Percentiles rank a stretch among this genome's conserved stretches.
Conservation (phyloP, 2,329 filamentous ascomycete species). For the Colletotrichum incanum region DNA sequence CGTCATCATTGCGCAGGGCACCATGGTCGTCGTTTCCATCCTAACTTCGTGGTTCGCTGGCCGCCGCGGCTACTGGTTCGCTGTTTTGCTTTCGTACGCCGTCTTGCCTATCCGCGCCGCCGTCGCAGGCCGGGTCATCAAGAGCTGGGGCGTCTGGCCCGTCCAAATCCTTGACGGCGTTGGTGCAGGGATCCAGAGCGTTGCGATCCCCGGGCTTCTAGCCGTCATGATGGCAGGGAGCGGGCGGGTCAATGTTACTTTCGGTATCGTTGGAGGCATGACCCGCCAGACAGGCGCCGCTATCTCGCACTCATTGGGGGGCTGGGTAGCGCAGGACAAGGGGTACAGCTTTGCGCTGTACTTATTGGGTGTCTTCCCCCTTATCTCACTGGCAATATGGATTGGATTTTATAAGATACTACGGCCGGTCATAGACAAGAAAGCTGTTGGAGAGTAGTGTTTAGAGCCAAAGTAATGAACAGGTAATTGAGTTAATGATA, state of each 20-base stretch:
- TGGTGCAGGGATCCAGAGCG: constrained; percentile 36
- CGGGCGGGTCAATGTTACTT: constrained; percentile 25
- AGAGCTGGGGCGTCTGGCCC: constrained; percentile 34
- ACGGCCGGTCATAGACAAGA: constrained; percentile 28
- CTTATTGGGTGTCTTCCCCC: constrained; percentile 27
- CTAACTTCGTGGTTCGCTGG: constrained; percentile 32
- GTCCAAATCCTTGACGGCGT: constrained; percentile 37
- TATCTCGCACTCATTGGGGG: constrained; percentile 29
- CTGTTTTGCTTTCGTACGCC: constrained; percentile 22
- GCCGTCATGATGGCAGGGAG: constrained; percentile 36
- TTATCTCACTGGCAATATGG: constrained; percentile 31
- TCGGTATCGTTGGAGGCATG: constrained; percentile 33
- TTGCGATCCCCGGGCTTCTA: constrained; percentile 29
- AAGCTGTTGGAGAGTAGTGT: neutral
- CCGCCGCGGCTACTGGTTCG: constrained; percentile 25
- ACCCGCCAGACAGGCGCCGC: constrained; percentile 35
- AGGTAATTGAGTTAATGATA: neutral
- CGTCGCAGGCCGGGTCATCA: constrained; percentile 21
- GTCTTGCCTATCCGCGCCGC: constrained; percentile 25
- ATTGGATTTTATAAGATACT: constrained; percentile 21
- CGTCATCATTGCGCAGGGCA: constrained; percentile 36
- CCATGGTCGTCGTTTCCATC: constrained; percentile 32
- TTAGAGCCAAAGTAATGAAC: neutral
- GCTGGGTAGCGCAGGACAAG: constrained; percentile 30
- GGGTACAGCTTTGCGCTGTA: constrained; percentile 37